phyloP scores from a whole-genome alignment of 1,139 yeast species.

The Yamadazyma triangularis region DNA sequence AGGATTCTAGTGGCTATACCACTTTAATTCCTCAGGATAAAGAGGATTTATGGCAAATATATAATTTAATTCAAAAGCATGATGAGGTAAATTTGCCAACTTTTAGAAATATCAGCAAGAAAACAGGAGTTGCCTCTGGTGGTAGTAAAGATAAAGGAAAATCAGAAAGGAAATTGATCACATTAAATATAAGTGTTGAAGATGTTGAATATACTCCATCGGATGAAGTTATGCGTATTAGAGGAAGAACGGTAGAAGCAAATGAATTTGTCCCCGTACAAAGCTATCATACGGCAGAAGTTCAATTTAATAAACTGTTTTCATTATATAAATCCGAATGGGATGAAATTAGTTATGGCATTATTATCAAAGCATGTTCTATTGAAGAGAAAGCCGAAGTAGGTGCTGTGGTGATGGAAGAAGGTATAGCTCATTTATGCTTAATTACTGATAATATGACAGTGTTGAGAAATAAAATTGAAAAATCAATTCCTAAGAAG shows the following conservation, averaged over 20 bases:
- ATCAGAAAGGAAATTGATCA: conserved; percentile 55
- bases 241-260: conserved; percentile 74
- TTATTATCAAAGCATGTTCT: conserved; percentile 66
- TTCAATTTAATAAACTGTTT: conserved; percentile 66
- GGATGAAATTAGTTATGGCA: conserved; percentile 69
- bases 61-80: conserved; percentile 71
- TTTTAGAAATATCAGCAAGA: conserved; percentile 55
- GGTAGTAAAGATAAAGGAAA: conserved; percentile 39
- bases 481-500: conserved; percentile 81
- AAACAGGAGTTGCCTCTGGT: conserved; percentile 18
- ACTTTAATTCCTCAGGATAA: conserved; percentile 78
- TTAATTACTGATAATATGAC: conserved; percentile 88
- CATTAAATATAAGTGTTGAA: conserved; percentile 54
- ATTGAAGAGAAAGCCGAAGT: conserved; percentile 82
- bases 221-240: conserved; percentile 70
- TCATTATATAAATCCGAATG: conserved; percentile 71
- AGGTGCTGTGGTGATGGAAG: conserved; percentile 91
- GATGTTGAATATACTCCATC: conserved; percentile 75
- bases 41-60: conserved; percentile 87
- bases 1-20: conserved; percentile 62
- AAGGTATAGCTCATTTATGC: conserved; percentile 92
- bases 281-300: conserved; percentile 82
- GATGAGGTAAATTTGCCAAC: conserved; percentile 74
- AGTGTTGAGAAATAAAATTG: conserved; percentile 72
- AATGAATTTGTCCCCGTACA: conserved; percentile 79